Percentiles rank a stretch among this genome's conserved stretches.
phyloP scores from a whole-genome alignment of 2,329 filamentous ascomycete genomes.

The Cladosporium cucumerinum region DNA sequence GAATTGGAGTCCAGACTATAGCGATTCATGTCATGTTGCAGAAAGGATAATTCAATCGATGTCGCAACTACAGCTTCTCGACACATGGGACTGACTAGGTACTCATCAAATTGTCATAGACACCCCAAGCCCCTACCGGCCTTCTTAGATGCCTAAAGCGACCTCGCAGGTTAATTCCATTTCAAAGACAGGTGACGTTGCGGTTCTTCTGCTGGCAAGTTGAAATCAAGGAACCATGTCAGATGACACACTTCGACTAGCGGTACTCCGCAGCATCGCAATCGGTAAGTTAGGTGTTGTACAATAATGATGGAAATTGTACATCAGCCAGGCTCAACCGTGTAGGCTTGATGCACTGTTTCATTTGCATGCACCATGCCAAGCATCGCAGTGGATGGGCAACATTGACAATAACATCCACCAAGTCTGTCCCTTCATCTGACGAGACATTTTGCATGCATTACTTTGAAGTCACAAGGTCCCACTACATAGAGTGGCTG shows the following conservation, averaged over 20 bases:
- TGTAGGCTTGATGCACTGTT: not conserved
- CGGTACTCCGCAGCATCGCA: not conserved
- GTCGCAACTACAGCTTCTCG: not conserved
- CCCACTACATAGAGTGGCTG: not conserved
- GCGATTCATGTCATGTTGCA: not conserved
- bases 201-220: not conserved
- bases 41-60: not conserved
- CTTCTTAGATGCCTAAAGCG: not conserved
- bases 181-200: not conserved
- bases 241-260: not conserved
- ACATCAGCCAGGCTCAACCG: not conserved
- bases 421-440: too few species aligned
- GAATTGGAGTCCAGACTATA: not conserved
- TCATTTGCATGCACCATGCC: not conserved
- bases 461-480: not conserved
- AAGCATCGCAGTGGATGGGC: not conserved
- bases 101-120: not conserved
- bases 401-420: not conserved
- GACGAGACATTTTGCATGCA: not conserved
- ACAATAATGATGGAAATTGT: not conserved
- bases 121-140: not conserved
- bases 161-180: not conserved
- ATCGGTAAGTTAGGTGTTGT: not conserved
- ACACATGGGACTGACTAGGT: not conserved
- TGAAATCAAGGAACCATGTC: not conserved